phyloP scores from a whole-genome alignment of 2,329 filamentous ascomycete species.

The Bipolaris zeicola region DNA sequence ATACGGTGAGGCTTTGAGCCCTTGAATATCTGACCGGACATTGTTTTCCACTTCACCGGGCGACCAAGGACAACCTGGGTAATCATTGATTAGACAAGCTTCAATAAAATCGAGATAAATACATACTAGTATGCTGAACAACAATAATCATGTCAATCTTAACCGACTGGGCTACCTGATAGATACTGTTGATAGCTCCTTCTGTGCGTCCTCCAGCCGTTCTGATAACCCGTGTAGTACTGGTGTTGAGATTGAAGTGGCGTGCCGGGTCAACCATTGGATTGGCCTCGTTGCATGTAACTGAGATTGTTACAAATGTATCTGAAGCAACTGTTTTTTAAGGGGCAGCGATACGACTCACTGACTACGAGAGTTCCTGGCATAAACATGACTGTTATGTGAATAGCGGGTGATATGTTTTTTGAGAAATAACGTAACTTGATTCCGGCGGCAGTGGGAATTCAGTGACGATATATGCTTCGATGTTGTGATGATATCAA shows the following conservation, averaged over 20 bases:
- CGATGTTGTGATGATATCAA: not conserved
- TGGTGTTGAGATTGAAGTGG: slow-evolving; percentile 29
- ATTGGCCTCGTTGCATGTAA: slow-evolving; percentile 7
- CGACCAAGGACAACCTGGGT: slow-evolving; percentile 18
- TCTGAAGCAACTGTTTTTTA: not conserved
- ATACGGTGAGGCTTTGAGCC: slow-evolving; percentile 15
- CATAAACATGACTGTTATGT: not conserved
- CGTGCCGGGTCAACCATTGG: slow-evolving; percentile 20
- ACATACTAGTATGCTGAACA: slow-evolving; percentile 29
- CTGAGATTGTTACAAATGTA: not conserved
- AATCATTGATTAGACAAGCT: not conserved
- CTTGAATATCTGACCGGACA: slow-evolving; percentile 20
- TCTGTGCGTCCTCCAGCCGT: slow-evolving; percentile 23
- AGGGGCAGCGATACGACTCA: not conserved
- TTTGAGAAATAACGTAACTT: not conserved
- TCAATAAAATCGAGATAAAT: not conserved
- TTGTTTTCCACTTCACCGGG: slow-evolving; percentile 17
- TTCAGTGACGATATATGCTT: too few species aligned
- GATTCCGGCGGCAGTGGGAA: not conserved
- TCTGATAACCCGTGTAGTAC: slow-evolving; percentile 23
- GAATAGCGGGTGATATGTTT: not conserved
- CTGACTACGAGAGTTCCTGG: not conserved
- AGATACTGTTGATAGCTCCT: slow-evolving; percentile 15
- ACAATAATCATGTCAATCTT: slow-evolving; percentile 29
- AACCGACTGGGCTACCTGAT: slow-evolving; percentile 16